Conservation (phyloP, 2,329 filamentous ascomycete species). For the Ophiostoma perfectum region DNA sequence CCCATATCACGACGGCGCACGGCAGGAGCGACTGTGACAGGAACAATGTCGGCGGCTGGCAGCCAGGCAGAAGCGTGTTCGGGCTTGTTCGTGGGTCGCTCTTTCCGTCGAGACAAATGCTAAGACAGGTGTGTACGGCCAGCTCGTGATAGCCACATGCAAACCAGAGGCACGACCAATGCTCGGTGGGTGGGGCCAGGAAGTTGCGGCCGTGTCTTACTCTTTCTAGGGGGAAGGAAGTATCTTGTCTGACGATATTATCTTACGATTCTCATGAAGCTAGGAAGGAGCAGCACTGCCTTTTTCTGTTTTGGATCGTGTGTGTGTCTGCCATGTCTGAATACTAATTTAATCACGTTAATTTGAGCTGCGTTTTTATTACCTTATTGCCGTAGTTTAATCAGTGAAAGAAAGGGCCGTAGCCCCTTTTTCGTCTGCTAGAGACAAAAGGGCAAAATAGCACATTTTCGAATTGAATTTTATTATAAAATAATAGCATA, state of each 20-base stretch:
- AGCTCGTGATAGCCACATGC: slow-evolving; percentile 1
- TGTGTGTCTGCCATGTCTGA: background rate
- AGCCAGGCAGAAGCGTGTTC: background rate
- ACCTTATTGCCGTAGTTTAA: background rate
- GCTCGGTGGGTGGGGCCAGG: background rate
- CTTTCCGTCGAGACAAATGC: background rate
- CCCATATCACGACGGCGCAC: background rate
- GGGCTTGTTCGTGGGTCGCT: background rate
- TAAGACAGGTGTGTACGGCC: background rate
- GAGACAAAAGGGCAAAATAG: background rate
- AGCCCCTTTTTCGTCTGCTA: background rate
- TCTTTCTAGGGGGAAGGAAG: background rate
- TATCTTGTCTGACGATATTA: background rate
- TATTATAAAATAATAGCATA: background rate
- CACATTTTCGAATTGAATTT: background rate
- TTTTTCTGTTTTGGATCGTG: background rate
- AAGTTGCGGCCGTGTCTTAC: background rate
- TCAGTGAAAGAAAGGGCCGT: background rate
- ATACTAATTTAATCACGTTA: background rate
- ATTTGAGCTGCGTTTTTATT: background rate
- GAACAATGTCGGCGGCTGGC: background rate
- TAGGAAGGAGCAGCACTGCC: background rate
- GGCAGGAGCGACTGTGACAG: slow-evolving; percentile 7
- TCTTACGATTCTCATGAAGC: background rate
- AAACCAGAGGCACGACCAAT: background rate